A percentile compares a stretch with the other conserved stretches of the same genome.
phyloP scores from a whole-genome alignment of 2,329 filamentous ascomycete species.

The Colletotrichum zoysiae region DNA sequence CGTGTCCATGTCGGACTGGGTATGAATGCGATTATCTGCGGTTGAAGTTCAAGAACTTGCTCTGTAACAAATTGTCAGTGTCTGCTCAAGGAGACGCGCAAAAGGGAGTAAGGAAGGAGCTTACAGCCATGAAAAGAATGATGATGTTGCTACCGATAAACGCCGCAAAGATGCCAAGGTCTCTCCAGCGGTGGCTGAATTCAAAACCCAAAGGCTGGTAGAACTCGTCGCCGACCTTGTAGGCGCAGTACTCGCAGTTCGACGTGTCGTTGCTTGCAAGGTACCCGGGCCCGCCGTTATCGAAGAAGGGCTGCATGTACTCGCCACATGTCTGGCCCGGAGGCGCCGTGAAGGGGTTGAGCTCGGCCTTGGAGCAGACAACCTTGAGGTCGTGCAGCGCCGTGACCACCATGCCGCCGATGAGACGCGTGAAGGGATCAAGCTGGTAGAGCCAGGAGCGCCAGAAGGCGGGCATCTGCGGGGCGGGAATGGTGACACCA shows the following conservation, averaged over 20 bases:
- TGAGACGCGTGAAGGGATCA: conserved; percentile 85
- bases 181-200: conserved; percentile 81
- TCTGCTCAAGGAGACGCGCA: neutral
- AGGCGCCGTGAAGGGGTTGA: conserved; percentile 77
- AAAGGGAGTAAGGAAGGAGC: conserved; percentile 45
- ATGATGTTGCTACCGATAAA: conserved; percentile 85
- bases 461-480: conserved; percentile 85
- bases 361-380: conserved; percentile 69
- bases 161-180: conserved; percentile 81
- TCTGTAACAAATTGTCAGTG: conserved; percentile 49
- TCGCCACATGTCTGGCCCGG: conserved; percentile 75
- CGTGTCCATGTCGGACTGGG: neutral
- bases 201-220: conserved; percentile 75
- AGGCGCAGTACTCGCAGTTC: conserved; percentile 85
- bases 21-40: conserved; percentile 52
- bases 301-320: conserved; percentile 82
- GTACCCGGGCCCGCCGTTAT: conserved; percentile 77
- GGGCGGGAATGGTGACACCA: conserved; percentile 84
- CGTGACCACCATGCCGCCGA: conserved; percentile 83
- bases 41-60: conserved; percentile 67
- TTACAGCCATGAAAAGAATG: conserved; percentile 66
- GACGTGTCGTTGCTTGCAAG: conserved; percentile 74
- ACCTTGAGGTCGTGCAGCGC: conserved; percentile 77
- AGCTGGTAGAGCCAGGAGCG: conserved; percentile 85
- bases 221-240: conserved; percentile 83